Conservation (phyloP, 305 asterid genomes). For the Nicotiana rustica region DNA sequence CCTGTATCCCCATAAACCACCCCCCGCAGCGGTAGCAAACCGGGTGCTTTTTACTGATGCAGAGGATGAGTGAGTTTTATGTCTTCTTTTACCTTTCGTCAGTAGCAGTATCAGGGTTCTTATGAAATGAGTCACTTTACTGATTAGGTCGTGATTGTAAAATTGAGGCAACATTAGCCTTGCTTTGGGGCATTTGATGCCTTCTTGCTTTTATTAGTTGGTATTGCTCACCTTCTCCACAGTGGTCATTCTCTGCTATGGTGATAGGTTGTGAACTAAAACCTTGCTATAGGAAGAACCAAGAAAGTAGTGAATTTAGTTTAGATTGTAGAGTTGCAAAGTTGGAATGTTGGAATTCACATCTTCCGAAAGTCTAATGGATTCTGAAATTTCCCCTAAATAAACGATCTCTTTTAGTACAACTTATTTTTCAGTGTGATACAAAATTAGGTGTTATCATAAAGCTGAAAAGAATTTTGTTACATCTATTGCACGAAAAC, state of each 20-base stretch:
- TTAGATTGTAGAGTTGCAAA: conserved; percentile 7
- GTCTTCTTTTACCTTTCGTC: conserved; percentile 49
- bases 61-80: conserved; percentile 95
- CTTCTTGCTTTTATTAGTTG: conserved; percentile 21
- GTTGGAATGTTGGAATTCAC: conserved; percentile 18
- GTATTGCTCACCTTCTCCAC: conserved; percentile 27
- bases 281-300: conserved; percentile 20
- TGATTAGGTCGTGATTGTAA: conserved; percentile 20
- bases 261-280: conserved; percentile 15
- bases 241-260: neutral
- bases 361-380: neutral
- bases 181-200: neutral
- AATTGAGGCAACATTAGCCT: neutral
- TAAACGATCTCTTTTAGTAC: neutral
- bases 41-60: conserved; percentile 95
- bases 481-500: conserved; percentile 6
- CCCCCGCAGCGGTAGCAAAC: conserved; percentile 74
- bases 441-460: conserved; percentile 8
- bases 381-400: neutral
- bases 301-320: conserved; percentile 17
- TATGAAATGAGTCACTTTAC: conserved; percentile 17
- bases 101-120: conserved; percentile 26
- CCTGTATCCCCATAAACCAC: conserved; percentile 93
- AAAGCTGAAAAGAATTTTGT: neutral
- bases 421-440: conserved; percentile 4